Evolutionary conservation across 768 basidiomycete genomes (phyloP).

Genomic region (Clavaria fumosa): DNA sequence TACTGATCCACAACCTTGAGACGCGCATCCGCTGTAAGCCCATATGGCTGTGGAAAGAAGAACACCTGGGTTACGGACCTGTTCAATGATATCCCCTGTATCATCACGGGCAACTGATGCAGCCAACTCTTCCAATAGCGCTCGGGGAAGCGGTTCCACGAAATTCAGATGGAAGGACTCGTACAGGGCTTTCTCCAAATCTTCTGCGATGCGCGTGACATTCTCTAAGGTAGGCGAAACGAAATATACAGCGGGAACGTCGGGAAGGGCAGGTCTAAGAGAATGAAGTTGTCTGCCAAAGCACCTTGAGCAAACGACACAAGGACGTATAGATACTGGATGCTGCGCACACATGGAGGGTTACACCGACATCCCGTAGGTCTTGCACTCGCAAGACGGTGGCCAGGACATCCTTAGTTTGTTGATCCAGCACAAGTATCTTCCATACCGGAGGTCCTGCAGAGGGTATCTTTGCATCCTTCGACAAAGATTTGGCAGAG

Average conservation of each 20-base stretch:
- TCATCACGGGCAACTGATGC: conserved; percentile 74
- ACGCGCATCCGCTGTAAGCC: too few relatives aligned
- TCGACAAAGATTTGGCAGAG: conserved; percentile 25
- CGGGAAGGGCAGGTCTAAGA: conserved; percentile 71
- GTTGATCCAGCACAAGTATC: conserved; percentile 85
- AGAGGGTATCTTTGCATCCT: conserved; percentile 34
- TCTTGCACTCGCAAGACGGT: conserved; percentile 94
- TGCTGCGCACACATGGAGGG: conserved; percentile 80
- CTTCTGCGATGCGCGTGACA: conserved; percentile 82
- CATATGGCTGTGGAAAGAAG: conserved; percentile 3
- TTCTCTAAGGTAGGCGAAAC: conserved; percentile 82
- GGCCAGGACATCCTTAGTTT: conserved; percentile 91
- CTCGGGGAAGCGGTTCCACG: conserved; percentile 78
- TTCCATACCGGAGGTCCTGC: conserved; percentile 87
- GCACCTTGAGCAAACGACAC: conserved; percentile 4
- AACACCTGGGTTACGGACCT: conserved; percentile 27
- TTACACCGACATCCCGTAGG: conserved; percentile 90
- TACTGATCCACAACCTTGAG: conserved; percentile 97
- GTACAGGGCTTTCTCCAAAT: conserved; percentile 79
- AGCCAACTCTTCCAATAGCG: conserved; percentile 87
- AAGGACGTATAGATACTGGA: conserved; percentile 5
- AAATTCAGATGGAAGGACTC: conserved; percentile 93
- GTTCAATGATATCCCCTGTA: conserved; percentile 65
- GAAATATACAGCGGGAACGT: conserved; percentile 96
- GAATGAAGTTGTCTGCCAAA: conserved; percentile 73